Evolutionary conservation across 371 early-diverging fungal species (phyloP).

Genomic region (Funneliformis caledonium): DNA sequence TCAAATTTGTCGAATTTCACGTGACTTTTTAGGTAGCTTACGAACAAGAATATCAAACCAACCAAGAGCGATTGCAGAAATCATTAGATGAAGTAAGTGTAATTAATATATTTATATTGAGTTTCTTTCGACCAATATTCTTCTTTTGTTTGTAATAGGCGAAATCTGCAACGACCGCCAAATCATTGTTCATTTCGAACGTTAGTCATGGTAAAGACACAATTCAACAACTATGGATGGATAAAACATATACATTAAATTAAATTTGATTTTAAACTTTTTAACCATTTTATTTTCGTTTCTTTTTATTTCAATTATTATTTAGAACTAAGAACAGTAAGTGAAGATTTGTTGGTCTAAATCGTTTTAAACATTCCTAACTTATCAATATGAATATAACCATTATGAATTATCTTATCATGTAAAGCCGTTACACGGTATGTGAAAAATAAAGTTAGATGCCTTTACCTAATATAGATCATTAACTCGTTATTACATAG

Average conservation of each 20-base stretch:
- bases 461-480: not conserved
- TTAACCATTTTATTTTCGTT: not conserved
- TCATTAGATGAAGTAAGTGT: constrained; percentile 12
- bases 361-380: not conserved
- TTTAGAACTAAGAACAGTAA: constrained; percentile 18
- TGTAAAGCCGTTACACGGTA: constrained; percentile 8
- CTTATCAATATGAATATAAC: not conserved
- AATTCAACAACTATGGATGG: not conserved
- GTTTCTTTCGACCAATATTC: not conserved
- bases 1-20: not conserved
- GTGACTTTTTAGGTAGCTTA: not conserved
- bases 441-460: not conserved
- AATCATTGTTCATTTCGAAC: constrained; percentile 21
- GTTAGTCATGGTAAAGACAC: constrained; percentile 8
- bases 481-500: not conserved
- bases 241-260: too few relatives aligned
- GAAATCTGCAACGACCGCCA: not conserved
- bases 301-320: not conserved
- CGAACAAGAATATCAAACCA: constrained; percentile 12
- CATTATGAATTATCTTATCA: not conserved
- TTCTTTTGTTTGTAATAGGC: not conserved
- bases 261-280: not conserved
- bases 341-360: not conserved
- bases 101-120: not conserved
- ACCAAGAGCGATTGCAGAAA: constrained; percentile 16